These are phyloP conservation scores for Nemania serpens DNA, from an alignment of 2,329 filamentous ascomycete genomes.

Conservation along the genomic window DNA sequence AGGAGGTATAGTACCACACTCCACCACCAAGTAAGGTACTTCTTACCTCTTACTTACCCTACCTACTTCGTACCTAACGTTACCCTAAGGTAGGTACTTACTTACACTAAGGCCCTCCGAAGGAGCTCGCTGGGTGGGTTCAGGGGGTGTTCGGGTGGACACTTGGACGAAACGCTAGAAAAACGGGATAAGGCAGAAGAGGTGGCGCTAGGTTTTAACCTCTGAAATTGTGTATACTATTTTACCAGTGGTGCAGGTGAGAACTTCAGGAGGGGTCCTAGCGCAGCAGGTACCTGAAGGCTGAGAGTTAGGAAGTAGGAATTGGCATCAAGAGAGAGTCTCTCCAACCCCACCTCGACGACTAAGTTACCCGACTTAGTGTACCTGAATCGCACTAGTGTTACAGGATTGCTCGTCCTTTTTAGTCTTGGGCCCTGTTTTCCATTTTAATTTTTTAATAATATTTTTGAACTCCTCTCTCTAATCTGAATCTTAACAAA, in stretches of 20 bases:
- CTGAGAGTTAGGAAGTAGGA: neutral
- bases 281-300: neutral
- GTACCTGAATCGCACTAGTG: constrained; percentile 28
- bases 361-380: neutral
- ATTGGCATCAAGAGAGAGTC: constrained; percentile 14
- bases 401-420: constrained; percentile 14
- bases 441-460: no score
- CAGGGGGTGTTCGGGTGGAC: neutral
- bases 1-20: neutral
- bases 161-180: neutral
- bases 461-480: no score
- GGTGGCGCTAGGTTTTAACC: no score
- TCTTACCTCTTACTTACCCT: no score
- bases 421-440: neutral
- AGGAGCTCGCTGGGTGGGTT: neutral
- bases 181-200: neutral
- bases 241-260: neutral
- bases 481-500: no score
- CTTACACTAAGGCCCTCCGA: neutral
- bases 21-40: no score
- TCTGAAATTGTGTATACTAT: neutral
- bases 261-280: constrained; percentile 20
- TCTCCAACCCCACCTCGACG: neutral
- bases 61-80: no score
- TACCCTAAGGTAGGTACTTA: no score